Conservation (phyloP, 805 yeast genomes). For the Millerozyma acaciae region DNA sequence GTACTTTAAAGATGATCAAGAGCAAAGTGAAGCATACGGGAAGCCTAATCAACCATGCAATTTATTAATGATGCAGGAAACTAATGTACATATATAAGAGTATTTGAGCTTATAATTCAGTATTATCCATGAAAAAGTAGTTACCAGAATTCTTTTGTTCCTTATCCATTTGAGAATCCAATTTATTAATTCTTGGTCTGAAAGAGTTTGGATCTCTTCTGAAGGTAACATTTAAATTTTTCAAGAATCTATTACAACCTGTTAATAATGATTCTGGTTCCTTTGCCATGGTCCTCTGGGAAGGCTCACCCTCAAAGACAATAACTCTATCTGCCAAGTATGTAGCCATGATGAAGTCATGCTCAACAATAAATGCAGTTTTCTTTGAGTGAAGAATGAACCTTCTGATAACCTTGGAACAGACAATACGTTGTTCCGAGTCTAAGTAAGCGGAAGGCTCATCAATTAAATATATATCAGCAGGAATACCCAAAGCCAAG, state of each 20-base stretch:
- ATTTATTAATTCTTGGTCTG: slow-evolving; percentile 98
- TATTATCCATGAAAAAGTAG: slow-evolving; percentile 88
- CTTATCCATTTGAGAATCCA: slow-evolving; percentile 98
- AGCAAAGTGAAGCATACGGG: too few species aligned
- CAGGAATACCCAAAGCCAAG: slow-evolving; percentile 87
- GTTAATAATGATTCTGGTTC: slow-evolving; percentile 91
- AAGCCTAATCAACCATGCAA: slow-evolving; percentile 3
- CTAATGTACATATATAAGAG: slow-evolving; percentile 13
- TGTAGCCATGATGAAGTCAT: slow-evolving; percentile 99
- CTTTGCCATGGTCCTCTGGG: slow-evolving; percentile 78
- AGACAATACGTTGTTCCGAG: slow-evolving; percentile 98
- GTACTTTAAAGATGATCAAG: too few species aligned
- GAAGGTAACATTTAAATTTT: slow-evolving; percentile 95
- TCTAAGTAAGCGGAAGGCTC: slow-evolving; percentile 99
- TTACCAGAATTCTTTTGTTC: slow-evolving; percentile 92
- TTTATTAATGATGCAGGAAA: slow-evolving; percentile 5
- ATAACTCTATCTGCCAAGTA: slow-evolving; percentile 98
- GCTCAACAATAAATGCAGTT: slow-evolving; percentile 99
- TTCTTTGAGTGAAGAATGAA: slow-evolving; percentile 94
- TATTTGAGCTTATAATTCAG: slow-evolving; percentile 29
- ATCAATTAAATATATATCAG: slow-evolving; percentile 94
- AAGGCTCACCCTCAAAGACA: slow-evolving; percentile 95
- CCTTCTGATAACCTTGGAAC: slow-evolving; percentile 97
- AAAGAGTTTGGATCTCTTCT: slow-evolving; percentile 98
- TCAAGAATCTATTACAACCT: slow-evolving; percentile 95